These are phyloP conservation scores for Sanghuangporus baumii DNA, from an alignment of 1,284 basidiomycete genomes.

Conservation along the genomic window DNA sequence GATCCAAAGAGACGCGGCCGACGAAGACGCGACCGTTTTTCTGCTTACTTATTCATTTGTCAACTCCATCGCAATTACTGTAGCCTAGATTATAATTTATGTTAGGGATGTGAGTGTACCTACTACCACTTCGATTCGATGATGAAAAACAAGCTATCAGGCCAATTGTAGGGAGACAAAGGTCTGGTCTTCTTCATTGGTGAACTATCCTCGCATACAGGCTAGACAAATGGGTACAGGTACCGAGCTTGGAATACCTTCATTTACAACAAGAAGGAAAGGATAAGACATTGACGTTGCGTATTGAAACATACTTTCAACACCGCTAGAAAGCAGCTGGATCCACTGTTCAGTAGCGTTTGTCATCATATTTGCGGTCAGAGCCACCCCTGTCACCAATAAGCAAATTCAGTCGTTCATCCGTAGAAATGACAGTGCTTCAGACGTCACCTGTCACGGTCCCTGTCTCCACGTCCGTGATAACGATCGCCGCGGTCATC, in stretches of 20 bases:
- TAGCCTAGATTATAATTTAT: neutral
- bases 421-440: neutral
- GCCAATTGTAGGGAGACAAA: neutral
- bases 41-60: neutral
- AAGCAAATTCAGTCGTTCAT: slow-evolving; percentile 6
- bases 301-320: neutral
- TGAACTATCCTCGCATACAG: neutral
- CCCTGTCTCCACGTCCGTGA: slow-evolving; percentile 26
- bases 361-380: slow-evolving; percentile 23
- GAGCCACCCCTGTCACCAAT: slow-evolving; percentile 29
- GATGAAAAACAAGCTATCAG: neutral
- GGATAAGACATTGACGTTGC: neutral
- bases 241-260: neutral
- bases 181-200: neutral
- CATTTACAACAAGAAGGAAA: neutral
- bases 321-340: neutral
- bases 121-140: neutral
- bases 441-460: slow-evolving; percentile 24
- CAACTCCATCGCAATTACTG: neutral
- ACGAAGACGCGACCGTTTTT: neutral
- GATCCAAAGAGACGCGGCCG: neutral
- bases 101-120: too few relatives aligned
- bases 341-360: slow-evolving; percentile 9
- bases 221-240: neutral
- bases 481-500: slow-evolving; percentile 39